Conservation (phyloP, 768 basidiomycete species). For the Phlebiopsis flavidoalba region DNA sequence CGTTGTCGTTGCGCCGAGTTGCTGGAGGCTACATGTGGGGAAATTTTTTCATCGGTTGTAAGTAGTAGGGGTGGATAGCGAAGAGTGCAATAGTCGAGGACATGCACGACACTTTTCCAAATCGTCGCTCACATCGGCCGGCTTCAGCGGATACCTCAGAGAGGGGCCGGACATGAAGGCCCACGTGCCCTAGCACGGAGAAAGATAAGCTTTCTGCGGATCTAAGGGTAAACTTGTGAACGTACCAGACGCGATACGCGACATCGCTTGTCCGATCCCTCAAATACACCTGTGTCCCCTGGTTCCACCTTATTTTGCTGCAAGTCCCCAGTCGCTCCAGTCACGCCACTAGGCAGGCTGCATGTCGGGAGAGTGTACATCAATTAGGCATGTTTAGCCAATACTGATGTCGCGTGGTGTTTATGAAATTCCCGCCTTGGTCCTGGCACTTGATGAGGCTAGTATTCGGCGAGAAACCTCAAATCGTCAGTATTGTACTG, state of each 20-base stretch:
- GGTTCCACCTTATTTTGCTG: too few species aligned
- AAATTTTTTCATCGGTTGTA: neutral
- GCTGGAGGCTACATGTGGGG: neutral
- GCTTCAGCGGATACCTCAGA: conserved; percentile 2
- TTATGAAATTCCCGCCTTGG: neutral
- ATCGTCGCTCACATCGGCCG: neutral
- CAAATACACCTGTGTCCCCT: too few species aligned
- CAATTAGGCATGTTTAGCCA: neutral
- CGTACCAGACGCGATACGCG: too few species aligned
- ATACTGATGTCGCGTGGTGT: neutral
- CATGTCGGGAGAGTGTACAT: too few species aligned
- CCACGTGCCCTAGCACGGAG: conserved; percentile 5
- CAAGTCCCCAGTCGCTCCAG: too few species aligned
- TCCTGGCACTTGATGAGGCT: neutral
- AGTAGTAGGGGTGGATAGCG: neutral
- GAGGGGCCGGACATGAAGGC: neutral
- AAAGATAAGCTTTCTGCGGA: too few species aligned
- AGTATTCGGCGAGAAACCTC: neutral
- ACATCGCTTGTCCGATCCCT: too few species aligned
- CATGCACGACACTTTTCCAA: conserved; percentile 1
- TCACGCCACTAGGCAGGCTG: too few species aligned
- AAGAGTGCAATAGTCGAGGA: neutral
- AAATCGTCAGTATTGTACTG: neutral
- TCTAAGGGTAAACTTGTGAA: too few species aligned
- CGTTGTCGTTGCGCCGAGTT: too few species aligned